Conservation (phyloP, 495 filamentous ascomycete species). For the Sphaerosporella brunnea region DNA sequence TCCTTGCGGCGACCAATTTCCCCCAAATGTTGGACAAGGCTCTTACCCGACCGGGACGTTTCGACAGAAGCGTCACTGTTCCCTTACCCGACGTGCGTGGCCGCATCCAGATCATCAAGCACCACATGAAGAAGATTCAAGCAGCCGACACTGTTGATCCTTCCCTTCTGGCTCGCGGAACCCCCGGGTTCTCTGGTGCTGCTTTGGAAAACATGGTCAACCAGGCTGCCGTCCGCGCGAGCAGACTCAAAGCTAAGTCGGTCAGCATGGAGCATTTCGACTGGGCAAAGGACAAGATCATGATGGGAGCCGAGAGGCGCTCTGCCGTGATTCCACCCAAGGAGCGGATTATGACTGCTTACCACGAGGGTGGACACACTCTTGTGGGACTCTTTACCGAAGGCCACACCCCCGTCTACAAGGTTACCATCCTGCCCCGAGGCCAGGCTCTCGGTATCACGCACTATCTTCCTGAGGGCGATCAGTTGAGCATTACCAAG, state of each 20-base stretch:
- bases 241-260: slow-evolving; percentile 51
- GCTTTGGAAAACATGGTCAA: slow-evolving; percentile 94
- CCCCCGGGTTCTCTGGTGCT: slow-evolving; percentile 82
- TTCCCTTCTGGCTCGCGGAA: slow-evolving; percentile 62
- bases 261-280: slow-evolving; percentile 73
- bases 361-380: slow-evolving; percentile 93
- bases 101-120: slow-evolving; percentile 73
- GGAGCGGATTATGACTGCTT: slow-evolving; percentile 78
- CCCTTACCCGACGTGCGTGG: slow-evolving; percentile 90
- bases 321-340: slow-evolving; percentile 75
- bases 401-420: slow-evolving; percentile 62
- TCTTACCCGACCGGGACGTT: slow-evolving; percentile 80
- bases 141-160: slow-evolving; percentile 62
- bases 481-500: slow-evolving; percentile 63
- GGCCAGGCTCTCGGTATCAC: slow-evolving; percentile 75
- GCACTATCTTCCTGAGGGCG: slow-evolving; percentile 68
- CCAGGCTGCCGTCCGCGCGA: slow-evolving; percentile 82
- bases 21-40: slow-evolving; percentile 88
- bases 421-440: slow-evolving; percentile 88
- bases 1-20: slow-evolving; percentile 91
- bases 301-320: slow-evolving; percentile 86
- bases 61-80: slow-evolving; percentile 78
- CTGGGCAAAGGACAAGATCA: slow-evolving; percentile 94
- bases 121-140: slow-evolving; percentile 80
- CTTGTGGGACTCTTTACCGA: slow-evolving; percentile 66